Evolutionary conservation across 768 basidiomycete species (phyloP).

Genomic region (Agaricus sinodeliciosus): DNA sequence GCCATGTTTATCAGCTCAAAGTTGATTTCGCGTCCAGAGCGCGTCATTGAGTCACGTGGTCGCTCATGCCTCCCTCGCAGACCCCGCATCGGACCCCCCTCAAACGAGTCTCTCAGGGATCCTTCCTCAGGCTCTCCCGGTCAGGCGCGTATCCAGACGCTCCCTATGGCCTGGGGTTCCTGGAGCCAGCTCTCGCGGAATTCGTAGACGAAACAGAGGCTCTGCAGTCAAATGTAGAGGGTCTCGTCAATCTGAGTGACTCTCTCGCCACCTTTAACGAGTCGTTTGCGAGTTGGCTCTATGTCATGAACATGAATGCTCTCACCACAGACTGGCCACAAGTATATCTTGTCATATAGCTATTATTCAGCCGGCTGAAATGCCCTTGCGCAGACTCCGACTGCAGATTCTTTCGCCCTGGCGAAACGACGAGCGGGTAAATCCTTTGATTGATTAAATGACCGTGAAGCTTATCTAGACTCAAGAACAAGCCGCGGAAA

Average conservation of each 20-base stretch:
- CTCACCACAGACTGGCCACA: conserved; percentile 92
- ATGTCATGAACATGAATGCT: conserved; percentile 91
- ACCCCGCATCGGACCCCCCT: conserved; percentile 77
- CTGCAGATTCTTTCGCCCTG: conserved; percentile 49
- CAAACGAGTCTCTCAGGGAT: conserved; percentile 86
- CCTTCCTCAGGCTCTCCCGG: conserved; percentile 78
- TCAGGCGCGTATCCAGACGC: conserved; percentile 69
- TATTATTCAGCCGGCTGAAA: not conserved
- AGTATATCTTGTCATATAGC: conserved; percentile 30
- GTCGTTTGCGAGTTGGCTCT: conserved; percentile 86
- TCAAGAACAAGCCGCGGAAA: conserved; percentile 55
- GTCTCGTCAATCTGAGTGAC: conserved; percentile 63
- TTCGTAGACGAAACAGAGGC: conserved; percentile 85
- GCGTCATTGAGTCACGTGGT: conserved; percentile 9
- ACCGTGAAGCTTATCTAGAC: not conserved
- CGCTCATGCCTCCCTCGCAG: conserved; percentile 21
- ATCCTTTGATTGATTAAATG: not conserved
- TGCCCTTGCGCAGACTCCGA: conserved; percentile 43
- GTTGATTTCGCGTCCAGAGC: conserved; percentile 2
- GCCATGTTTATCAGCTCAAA: conserved; percentile 1
- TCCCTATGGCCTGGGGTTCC: conserved; percentile 78
- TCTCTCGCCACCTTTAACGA: conserved; percentile 87
- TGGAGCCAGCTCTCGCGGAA: conserved; percentile 79
- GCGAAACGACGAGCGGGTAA: conserved; percentile 58
- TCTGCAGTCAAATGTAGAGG: conserved; percentile 68